Conservation (phyloP, 371 early-diverging fungal species). For the Mucor lusitanicus region DNA sequence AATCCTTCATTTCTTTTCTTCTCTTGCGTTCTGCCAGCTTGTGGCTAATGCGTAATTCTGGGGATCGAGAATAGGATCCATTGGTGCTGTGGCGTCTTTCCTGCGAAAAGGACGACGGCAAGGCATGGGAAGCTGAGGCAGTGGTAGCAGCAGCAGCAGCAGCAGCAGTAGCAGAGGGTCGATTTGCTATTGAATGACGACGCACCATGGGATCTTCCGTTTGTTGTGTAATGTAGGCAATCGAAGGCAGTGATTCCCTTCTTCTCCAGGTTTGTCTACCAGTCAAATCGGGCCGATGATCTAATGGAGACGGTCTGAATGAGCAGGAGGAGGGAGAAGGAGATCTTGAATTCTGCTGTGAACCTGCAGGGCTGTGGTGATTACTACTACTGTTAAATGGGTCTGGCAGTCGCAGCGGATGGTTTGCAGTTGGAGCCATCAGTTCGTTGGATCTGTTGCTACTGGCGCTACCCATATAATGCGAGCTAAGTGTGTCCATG, state of each 20-base stretch:
- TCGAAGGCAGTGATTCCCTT: conserved; percentile 29
- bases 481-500: not conserved
- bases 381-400: not conserved
- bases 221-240: conserved; percentile 20
- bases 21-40: conserved; percentile 79
- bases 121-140: not conserved
- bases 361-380: conserved; percentile 2
- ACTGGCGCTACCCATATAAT: not conserved
- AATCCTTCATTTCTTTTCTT: conserved; percentile 78
- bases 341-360: conserved; percentile 12
- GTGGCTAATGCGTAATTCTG: conserved; percentile 64
- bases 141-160: not conserved
- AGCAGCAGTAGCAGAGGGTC: not conserved
- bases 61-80: conserved; percentile 60
- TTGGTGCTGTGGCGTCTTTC: conserved; percentile 19
- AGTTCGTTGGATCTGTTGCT: not conserved
- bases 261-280: conserved; percentile 14
- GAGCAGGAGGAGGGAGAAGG: conserved; percentile 11
- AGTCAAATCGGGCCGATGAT: conserved; percentile 33
- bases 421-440: not conserved
- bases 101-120: conserved; percentile 7
- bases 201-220: not conserved
- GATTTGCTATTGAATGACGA: conserved; percentile 20
- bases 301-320: conserved; percentile 28
- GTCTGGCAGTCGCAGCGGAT: not conserved